phyloP scores from a whole-genome alignment of 352 stramenopile species.

The Phytophthora tubulina region DNA sequence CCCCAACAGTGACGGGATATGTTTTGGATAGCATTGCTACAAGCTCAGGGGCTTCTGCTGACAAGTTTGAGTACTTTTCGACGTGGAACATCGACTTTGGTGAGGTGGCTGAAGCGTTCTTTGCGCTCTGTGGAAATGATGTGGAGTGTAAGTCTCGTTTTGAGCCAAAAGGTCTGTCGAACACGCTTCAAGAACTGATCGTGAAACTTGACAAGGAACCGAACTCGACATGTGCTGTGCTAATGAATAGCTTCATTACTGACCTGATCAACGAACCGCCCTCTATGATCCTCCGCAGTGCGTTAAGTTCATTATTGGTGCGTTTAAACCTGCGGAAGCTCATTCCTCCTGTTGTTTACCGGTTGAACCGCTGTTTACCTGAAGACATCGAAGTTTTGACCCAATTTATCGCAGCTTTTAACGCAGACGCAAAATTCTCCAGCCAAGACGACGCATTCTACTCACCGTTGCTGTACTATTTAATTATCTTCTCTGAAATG shows the following conservation, averaged over 20 bases:
- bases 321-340: slow-evolving; percentile 28
- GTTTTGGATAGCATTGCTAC: slow-evolving; percentile 53
- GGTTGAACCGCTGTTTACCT: slow-evolving; percentile 40
- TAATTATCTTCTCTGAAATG: slow-evolving; percentile 60
- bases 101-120: slow-evolving; percentile 38
- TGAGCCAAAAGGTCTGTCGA: slow-evolving; percentile 11
- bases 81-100: slow-evolving; percentile 54
- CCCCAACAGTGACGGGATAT: slow-evolving; percentile 52
- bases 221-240: slow-evolving; percentile 31
- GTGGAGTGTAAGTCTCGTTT: slow-evolving; percentile 33
- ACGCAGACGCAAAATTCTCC: not conserved
- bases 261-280: slow-evolving; percentile 16
- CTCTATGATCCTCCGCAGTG: slow-evolving; percentile 33
- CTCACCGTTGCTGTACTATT: slow-evolving; percentile 53
- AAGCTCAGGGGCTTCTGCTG: slow-evolving; percentile 34
- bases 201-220: slow-evolving; percentile 30
- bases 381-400: slow-evolving; percentile 37
- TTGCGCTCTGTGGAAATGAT: slow-evolving; percentile 35
- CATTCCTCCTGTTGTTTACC: slow-evolving; percentile 48
- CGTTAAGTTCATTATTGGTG: slow-evolving; percentile 40
- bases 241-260: slow-evolving; percentile 17
- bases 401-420: slow-evolving; percentile 26
- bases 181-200: slow-evolving; percentile 33
- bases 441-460: slow-evolving; percentile 37
- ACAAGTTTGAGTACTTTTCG: slow-evolving; percentile 48